Evolutionary conservation across 2,329 filamentous ascomycete species (phyloP).

Genomic region (Fonsecaea pedrosoi): DNA sequence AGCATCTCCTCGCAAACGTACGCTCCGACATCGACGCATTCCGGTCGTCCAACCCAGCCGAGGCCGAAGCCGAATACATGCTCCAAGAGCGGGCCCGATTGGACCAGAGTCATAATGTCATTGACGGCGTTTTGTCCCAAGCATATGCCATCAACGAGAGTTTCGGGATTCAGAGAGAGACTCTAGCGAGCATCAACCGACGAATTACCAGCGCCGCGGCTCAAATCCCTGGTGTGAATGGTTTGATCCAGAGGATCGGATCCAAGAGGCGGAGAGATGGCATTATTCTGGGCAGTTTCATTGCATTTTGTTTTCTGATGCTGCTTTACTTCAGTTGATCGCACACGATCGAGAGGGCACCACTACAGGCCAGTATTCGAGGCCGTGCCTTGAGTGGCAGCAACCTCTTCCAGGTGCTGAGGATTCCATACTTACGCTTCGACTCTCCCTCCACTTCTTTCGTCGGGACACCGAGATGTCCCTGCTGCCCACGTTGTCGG

Average conservation of each 20-base stretch:
- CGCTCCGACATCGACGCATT: slow-evolving; percentile 92
- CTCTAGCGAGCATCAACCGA: slow-evolving; percentile 83
- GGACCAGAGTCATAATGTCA: slow-evolving; percentile 87
- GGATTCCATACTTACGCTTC: neutral
- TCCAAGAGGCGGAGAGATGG: slow-evolving; percentile 94
- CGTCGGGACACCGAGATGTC: neutral
- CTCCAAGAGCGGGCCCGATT: slow-evolving; percentile 83
- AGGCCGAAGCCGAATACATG: slow-evolving; percentile 95
- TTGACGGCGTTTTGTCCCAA: slow-evolving; percentile 89
- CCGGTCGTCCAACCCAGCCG: slow-evolving; percentile 78
- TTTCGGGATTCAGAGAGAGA: slow-evolving; percentile 86
- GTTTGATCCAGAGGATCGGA: slow-evolving; percentile 88
- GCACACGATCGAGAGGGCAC: neutral
- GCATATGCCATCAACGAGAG: slow-evolving; percentile 96
- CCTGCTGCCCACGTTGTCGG: neutral
- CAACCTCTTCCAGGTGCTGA: neutral
- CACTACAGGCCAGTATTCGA: neutral
- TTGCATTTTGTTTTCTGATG: slow-evolving; percentile 88
- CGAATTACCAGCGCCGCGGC: slow-evolving; percentile 88
- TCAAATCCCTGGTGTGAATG: slow-evolving; percentile 91
- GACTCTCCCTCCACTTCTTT: neutral
- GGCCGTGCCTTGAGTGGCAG: neutral
- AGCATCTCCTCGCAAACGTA: slow-evolving; percentile 88
- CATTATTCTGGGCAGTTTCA: slow-evolving; percentile 88
- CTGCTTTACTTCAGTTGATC: slow-evolving; percentile 64